Percentiles rank a stretch among this genome's conserved stretches.
These are phyloP conservation scores for Acacia concinna DNA, from an alignment of 331 rosid species.

Conservation along the genomic window DNA sequence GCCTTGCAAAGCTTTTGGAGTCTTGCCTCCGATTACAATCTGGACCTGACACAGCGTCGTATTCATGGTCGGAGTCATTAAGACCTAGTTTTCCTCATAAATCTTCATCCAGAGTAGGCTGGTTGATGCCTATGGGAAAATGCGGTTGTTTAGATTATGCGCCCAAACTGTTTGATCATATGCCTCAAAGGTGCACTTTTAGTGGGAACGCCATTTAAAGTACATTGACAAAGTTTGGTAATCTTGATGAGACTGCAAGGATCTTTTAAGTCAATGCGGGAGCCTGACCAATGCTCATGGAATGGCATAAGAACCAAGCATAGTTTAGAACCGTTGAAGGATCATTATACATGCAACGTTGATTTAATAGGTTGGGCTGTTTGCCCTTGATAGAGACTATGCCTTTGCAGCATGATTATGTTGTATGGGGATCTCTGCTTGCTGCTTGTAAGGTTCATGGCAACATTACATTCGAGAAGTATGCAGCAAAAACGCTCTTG, in stretches of 20 bases:
- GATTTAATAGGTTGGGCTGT: conserved; percentile 62
- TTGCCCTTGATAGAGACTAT: conserved; percentile 50
- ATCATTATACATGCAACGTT: conserved; percentile 59
- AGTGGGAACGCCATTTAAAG: conserved; percentile 48
- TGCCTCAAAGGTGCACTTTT: conserved; percentile 47
- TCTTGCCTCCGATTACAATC: conserved; percentile 41
- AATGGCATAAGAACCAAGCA: conserved; percentile 44
- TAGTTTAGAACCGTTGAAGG: conserved; percentile 47
- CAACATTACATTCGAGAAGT: conserved; percentile 55
- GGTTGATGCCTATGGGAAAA: conserved; percentile 48
- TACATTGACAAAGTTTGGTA: conserved; percentile 35
- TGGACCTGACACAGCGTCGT: conserved; percentile 24
- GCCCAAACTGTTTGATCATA: conserved; percentile 47
- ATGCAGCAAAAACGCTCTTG: conserved; percentile 60
- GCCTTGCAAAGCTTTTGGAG: conserved; percentile 50
- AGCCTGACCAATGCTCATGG: conserved; percentile 66
- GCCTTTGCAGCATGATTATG: conserved; percentile 61
- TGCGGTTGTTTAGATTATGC: conserved; percentile 44
- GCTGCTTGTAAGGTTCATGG: conserved; percentile 60
- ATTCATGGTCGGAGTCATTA: conserved; percentile 45
- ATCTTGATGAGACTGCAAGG: conserved; percentile 44
- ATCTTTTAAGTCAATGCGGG: conserved; percentile 47
- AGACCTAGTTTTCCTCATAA: conserved; percentile 30
- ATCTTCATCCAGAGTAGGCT: conserved; percentile 51
- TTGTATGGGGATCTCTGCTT: conserved; percentile 68